A percentile compares a stretch with the other conserved stretches of the same genome.
phyloP scores from a whole-genome alignment of 1,284 basidiomycete species.

The Fomitopsis schrenkii region DNA sequence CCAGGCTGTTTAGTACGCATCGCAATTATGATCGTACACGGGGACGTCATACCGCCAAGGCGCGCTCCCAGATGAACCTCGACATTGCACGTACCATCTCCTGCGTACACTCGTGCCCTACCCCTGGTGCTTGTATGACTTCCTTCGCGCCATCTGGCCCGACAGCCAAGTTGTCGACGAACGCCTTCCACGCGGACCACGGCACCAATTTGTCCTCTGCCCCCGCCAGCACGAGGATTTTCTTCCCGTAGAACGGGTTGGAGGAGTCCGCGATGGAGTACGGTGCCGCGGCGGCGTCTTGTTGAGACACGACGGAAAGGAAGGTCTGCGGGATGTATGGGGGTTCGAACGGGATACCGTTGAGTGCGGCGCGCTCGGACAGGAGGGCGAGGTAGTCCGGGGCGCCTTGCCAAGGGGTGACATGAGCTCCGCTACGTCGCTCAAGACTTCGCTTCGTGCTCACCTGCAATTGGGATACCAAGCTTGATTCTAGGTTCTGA shows the following conservation, averaged over 20 bases:
- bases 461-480: slow-evolving; percentile 74
- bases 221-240: slow-evolving; percentile 66
- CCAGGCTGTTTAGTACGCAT: too few species aligned
- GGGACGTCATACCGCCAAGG: slow-evolving; percentile 5
- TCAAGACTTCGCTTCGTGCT: neutral
- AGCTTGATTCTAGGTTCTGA: slow-evolving; percentile 68
- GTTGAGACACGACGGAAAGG: slow-evolving; percentile 37
- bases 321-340: slow-evolving; percentile 60
- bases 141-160: slow-evolving; percentile 46
- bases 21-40: too few species aligned
- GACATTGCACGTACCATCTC: slow-evolving; percentile 45
- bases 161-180: slow-evolving; percentile 48
- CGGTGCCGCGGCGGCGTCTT: slow-evolving; percentile 41
- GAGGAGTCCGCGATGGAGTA: slow-evolving; percentile 30
- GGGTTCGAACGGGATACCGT: slow-evolving; percentile 40
- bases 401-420: slow-evolving; percentile 32
- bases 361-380: slow-evolving; percentile 50
- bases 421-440: neutral
- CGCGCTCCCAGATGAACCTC: slow-evolving; percentile 36
- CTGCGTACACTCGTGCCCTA: slow-evolving; percentile 49
- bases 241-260: slow-evolving; percentile 68
- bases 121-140: slow-evolving; percentile 41
- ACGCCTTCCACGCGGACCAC: slow-evolving; percentile 44
- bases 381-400: slow-evolving; percentile 71
- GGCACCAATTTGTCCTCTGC: slow-evolving; percentile 55